Conservation (phyloP, 1,139 yeast genomes). For the Meyerozyma elateridarum region DNA sequence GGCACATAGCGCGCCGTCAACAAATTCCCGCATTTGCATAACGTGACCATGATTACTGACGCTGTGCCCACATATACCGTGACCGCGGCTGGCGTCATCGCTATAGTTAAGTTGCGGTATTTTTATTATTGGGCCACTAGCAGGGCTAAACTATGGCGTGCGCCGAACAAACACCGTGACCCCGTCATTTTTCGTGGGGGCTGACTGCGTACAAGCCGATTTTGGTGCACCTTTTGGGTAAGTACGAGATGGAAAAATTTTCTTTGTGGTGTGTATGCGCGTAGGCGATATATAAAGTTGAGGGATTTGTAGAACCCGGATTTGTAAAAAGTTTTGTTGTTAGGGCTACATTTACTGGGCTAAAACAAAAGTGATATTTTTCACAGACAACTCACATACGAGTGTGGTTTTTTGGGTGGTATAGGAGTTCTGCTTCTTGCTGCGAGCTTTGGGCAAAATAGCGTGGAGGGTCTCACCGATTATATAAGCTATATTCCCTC, state of each 20-base stretch:
- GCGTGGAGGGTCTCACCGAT: no score
- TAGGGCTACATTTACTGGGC: no score
- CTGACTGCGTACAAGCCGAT: conserved; percentile 1
- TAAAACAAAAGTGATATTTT: no score
- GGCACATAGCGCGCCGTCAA: no score
- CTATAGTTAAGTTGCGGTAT: conserved; percentile 4
- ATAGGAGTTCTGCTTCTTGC: conserved; percentile 5
- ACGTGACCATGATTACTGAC: neutral
- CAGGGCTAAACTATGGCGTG: no score
- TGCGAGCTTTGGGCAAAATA: conserved; percentile 4
- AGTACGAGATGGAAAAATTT: conserved; percentile 4
- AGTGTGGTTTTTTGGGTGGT: conserved; percentile 4
- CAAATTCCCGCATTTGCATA: no score
- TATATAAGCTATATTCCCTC: no score
- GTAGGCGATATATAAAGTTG: conserved; percentile 4
- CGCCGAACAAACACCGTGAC: conserved; percentile 1
- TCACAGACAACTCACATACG: conserved; percentile 1
- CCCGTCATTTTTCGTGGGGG: neutral
- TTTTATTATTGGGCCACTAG: conserved; percentile 2
- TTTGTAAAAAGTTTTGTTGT: neutral
- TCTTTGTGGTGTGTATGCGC: conserved; percentile 1
- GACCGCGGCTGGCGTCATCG: conserved; percentile 2
- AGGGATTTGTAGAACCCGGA: conserved; percentile 1
- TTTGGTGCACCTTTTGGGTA: no score
- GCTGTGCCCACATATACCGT: conserved; percentile 3